A percentile compares a stretch with the other conserved stretches of the same genome.
These are phyloP conservation scores for Rhynchosporium graminicola DNA, from an alignment of 2,329 filamentous ascomycete species.

Conservation along the genomic window DNA sequence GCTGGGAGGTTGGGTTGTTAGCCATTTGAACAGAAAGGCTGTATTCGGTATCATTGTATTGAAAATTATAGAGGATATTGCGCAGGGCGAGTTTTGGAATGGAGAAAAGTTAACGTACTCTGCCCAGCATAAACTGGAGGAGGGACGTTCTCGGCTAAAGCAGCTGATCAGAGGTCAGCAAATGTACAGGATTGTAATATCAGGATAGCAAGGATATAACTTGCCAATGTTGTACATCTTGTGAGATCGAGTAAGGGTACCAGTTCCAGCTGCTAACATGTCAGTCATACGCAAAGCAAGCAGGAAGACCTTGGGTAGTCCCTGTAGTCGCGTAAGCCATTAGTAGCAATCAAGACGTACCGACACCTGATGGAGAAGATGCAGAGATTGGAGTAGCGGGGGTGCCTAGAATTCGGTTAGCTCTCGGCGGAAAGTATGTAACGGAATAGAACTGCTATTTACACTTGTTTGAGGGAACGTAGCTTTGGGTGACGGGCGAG, in stretches of 20 bases:
- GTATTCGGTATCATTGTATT: neutral
- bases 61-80: too few species aligned
- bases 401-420: neutral
- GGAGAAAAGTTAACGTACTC: neutral
- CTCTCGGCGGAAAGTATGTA: too few species aligned
- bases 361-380: neutral
- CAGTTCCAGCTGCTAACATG: neutral
- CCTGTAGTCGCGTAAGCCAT: neutral
- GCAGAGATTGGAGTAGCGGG: neutral
- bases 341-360: neutral
- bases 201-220: neutral
- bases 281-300: neutral
- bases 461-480: neutral
- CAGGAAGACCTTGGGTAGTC: neutral
- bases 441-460: too few species aligned
- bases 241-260: neutral
- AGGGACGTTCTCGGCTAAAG: slow-evolving; percentile 1
- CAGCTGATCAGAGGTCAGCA: neutral
- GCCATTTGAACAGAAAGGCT: neutral
- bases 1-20: neutral
- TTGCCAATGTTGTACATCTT: neutral
- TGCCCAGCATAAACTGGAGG: neutral
- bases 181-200: neutral
- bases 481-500: neutral
- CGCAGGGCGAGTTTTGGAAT: neutral